Evolutionary conservation across 208 protist species (phyloP), one percentile per base, ranked within the genome.

Genomic region (Acanthamoeba quina): DNA sequence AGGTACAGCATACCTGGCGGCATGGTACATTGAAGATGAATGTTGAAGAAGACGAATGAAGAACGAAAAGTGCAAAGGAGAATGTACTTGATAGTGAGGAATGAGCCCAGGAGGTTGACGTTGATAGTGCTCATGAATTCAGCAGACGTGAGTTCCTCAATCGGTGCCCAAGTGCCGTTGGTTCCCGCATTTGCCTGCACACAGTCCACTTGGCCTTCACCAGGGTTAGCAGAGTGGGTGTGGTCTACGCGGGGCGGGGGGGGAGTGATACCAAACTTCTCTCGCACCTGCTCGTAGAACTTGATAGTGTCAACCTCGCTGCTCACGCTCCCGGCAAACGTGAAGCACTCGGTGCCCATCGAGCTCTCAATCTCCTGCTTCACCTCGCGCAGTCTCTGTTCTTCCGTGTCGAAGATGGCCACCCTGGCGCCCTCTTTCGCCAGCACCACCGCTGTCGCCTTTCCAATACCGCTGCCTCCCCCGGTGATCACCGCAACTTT

Each of bases 141-240:
- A 34, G 49, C 90, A 41, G 78, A 93, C 11, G 90, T 93, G 56
- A 93, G 90, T 19, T 93, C 90, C 17, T 93, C 90, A 2, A 93
- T 93, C 15, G 90, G 90, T 26, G 90, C 90, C 90, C 90, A 93
- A 17, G 78, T 83, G 26, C 90, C 90, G 41, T 93, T 93, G 37
- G 60, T 78, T 19, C 90, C 90, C 31, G 90, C 90, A 60, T 93
- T 93, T 13, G 78, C 90, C 29, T 82, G 54, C 3, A 93, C 64
- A 21, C 72, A 86, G 90, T 93, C 90, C 34, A 93, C 62, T 58
- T 54, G 49, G 26, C 90, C 90, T 85, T 68, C 13, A 34, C 34
- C 37, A 52, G 19, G 2, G 70, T 13, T 7, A 34, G 41, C 41
- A 52, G 9, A 10, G 68, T 9, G 68, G 24, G 1, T 76, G 29